Conservation (phyloP, 1,284 basidiomycete species). For the Blastosporella zonata region DNA sequence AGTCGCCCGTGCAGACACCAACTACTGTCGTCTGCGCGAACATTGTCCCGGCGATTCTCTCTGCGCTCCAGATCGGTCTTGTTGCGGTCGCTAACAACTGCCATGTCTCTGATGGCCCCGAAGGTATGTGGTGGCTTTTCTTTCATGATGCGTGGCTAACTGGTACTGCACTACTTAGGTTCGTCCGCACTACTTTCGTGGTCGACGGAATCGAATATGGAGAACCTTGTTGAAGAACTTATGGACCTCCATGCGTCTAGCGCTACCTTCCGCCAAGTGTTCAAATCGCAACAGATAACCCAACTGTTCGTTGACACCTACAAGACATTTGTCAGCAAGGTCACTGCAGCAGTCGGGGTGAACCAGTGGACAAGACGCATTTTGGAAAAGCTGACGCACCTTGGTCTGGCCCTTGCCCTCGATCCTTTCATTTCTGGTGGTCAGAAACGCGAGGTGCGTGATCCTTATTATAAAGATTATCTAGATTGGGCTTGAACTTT, state of each 20-base stretch:
- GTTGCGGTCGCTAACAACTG: conserved; percentile 35
- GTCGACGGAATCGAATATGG: conserved; percentile 46
- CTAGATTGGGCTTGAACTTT: background rate
- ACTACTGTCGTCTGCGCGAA: conserved; percentile 54
- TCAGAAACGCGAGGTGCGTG: conserved; percentile 66
- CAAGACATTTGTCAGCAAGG: conserved; percentile 48
- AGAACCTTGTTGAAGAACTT: conserved; percentile 62
- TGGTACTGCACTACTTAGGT: conserved; percentile 7
- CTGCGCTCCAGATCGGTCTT: conserved; percentile 51
- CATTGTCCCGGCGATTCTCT: conserved; percentile 67
- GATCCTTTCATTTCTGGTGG: conserved; percentile 53
- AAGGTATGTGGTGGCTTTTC: conserved; percentile 21
- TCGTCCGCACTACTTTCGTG: conserved; percentile 25
- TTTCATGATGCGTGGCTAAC: background rate
- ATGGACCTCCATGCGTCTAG: conserved; percentile 62
- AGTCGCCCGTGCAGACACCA: conserved; percentile 19
- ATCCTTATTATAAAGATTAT: background rate
- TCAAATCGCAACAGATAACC: conserved; percentile 66
- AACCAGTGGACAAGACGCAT: conserved; percentile 49
- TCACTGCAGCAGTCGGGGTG: conserved; percentile 36
- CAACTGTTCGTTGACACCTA: conserved; percentile 64
- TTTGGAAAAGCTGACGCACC: conserved; percentile 64
- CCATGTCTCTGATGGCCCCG: conserved; percentile 28
- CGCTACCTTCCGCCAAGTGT: conserved; percentile 63
- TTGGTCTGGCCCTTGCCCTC: conserved; percentile 62